Percentiles rank a stretch among this genome's conserved stretches.
Conservation (phyloP, 257 asterid species). For the Primulina huaijiensis region DNA sequence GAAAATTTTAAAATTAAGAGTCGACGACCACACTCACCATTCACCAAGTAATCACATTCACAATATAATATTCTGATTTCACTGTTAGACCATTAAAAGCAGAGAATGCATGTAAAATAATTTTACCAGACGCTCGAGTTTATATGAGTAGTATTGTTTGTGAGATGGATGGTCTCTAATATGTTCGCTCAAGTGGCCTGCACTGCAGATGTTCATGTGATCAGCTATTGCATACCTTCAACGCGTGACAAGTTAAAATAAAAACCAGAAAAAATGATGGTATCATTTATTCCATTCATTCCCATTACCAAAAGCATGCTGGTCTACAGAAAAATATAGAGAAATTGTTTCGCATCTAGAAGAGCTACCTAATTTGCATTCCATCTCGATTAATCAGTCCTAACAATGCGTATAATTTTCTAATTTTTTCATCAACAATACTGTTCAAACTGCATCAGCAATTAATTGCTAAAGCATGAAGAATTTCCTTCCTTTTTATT, state of each 20-base stretch:
- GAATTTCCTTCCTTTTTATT: background rate
- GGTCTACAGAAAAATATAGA: background rate
- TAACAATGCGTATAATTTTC: background rate
- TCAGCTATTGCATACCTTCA: constrained; percentile 23
- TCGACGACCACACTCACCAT: background rate
- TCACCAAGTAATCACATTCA: background rate
- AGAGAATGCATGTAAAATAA: constrained; percentile 1
- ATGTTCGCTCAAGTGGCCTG: constrained; percentile 79
- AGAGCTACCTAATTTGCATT: constrained; percentile 13
- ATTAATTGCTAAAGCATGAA: background rate
- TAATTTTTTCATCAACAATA: constrained; percentile 6
- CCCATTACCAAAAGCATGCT: background rate
- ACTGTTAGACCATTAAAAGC: background rate
- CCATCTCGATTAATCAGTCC: constrained; percentile 14
- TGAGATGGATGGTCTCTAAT: constrained; percentile 55
- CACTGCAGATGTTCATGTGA: constrained; percentile 46
- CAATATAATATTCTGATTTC: background rate
- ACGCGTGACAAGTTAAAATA: background rate
- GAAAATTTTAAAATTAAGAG: background rate
- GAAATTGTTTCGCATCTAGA: background rate
- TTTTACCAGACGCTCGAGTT: constrained; percentile 71
- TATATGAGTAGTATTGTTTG: constrained; percentile 64
- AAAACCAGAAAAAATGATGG: constrained; percentile 1
- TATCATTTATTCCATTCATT: background rate
- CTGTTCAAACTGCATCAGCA: too few relatives aligned